Percentiles rank a stretch among this genome's conserved stretches.
phyloP scores from a whole-genome alignment of 2,329 filamentous ascomycete species.

The Capronia epimyces region DNA sequence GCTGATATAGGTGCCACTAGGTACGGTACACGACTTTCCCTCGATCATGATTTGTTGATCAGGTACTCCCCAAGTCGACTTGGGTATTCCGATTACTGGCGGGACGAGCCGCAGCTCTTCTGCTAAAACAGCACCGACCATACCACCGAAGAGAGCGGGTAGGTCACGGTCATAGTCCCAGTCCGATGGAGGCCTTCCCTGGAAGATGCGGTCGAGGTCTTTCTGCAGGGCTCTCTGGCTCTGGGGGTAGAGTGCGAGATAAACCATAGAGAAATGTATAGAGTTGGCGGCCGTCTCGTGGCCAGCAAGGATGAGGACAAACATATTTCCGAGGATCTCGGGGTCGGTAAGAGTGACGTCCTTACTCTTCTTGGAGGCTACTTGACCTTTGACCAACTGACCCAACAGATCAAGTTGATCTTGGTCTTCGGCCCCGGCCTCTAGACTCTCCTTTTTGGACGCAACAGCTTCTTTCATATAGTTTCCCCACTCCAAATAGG shows the following conservation, averaged over 20 bases:
- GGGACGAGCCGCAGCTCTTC: slow-evolving; percentile 70
- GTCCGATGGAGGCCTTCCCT: slow-evolving; percentile 39
- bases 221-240: slow-evolving; percentile 62
- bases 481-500: slow-evolving; percentile 58
- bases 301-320: slow-evolving; percentile 61
- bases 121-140: slow-evolving; percentile 70
- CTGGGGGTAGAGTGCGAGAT: slow-evolving; percentile 60
- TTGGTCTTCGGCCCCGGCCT: slow-evolving; percentile 34
- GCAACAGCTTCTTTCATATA: slow-evolving; percentile 67
- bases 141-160: slow-evolving; percentile 60
- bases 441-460: slow-evolving; percentile 52
- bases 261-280: slow-evolving; percentile 64
- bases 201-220: slow-evolving; percentile 62
- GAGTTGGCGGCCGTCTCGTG: slow-evolving; percentile 76
- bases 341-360: slow-evolving; percentile 22
- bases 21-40: slow-evolving; percentile 55
- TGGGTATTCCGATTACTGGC: slow-evolving; percentile 66
- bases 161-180: slow-evolving; percentile 68
- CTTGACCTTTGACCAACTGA: slow-evolving; percentile 45
- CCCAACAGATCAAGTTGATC: slow-evolving; percentile 54
- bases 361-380: slow-evolving; percentile 29
- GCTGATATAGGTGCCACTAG: slow-evolving; percentile 52
- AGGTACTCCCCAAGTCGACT: slow-evolving; percentile 46
- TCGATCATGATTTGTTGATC: slow-evolving; percentile 55
- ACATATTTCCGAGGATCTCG: slow-evolving; percentile 33